These are phyloP conservation scores for Gentiana macrophylla DNA, from an alignment of 257 asterid genomes.

Conservation along the genomic window DNA sequence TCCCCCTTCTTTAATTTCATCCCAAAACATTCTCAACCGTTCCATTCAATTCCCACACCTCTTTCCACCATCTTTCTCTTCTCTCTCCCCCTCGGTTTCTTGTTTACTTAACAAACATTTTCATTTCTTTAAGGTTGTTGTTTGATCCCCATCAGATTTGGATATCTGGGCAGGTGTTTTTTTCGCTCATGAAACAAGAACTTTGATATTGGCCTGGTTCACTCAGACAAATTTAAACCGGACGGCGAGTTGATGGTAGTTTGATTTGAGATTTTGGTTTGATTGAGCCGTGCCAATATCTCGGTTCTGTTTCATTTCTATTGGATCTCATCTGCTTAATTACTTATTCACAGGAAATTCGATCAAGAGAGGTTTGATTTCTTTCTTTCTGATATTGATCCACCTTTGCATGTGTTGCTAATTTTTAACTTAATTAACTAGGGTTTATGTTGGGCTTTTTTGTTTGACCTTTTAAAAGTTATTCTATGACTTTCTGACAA, in stretches of 20 bases:
- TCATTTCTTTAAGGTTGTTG: background rate
- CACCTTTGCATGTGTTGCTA: too few species aligned
- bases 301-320: constrained; percentile 24
- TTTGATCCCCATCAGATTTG: background rate
- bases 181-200: constrained; percentile 18
- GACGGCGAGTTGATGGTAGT: background rate
- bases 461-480: too few species aligned
- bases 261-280: constrained; percentile 7
- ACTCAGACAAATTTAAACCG: constrained; percentile 21
- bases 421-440: too few species aligned
- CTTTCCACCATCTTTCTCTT: background rate
- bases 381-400: background rate
- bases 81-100: background rate
- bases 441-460: too few species aligned
- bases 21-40: constrained; percentile 24
- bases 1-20: constrained; percentile 14
- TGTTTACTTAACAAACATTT: background rate
- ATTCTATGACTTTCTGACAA: too few species aligned
- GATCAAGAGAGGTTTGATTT: background rate
- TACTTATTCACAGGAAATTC: background rate
- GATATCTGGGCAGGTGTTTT: background rate
- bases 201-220: constrained; percentile 44
- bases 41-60: background rate
- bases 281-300: constrained; percentile 59
- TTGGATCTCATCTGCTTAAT: background rate